Percentiles rank a stretch among this genome's conserved stretches.
These are phyloP conservation scores for Pseudogymnoascus sp. DNA, from an alignment of 2,329 filamentous ascomycete genomes.

Conservation along the genomic window DNA sequence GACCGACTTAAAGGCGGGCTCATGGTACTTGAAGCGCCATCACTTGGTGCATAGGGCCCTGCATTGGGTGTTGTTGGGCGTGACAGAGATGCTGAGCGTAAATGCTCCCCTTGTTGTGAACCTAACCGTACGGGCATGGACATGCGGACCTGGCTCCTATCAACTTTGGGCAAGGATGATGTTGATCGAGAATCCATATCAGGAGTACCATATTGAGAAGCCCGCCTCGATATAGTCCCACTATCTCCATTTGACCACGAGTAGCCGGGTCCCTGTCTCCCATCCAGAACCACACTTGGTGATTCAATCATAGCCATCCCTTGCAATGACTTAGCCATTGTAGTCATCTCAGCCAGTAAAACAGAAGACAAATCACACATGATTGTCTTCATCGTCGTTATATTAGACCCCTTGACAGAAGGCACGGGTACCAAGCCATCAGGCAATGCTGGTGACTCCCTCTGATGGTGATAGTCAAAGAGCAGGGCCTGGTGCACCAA, in stretches of 20 bases:
- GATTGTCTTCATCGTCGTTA: conserved; percentile 71
- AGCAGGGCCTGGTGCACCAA: conserved; percentile 70
- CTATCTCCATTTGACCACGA: conserved; percentile 36
- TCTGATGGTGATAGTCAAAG: conserved; percentile 58
- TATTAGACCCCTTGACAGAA: conserved; percentile 55
- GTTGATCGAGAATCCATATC: conserved; percentile 39
- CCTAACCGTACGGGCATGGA: conserved; percentile 61
- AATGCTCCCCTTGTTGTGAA: conserved; percentile 31
- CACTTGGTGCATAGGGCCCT: conserved; percentile 32
- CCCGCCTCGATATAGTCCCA: conserved; percentile 38
- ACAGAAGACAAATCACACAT: conserved; percentile 71
- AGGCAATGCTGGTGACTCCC: conserved; percentile 44
- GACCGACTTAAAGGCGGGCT: not conserved
- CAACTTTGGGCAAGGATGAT: conserved; percentile 44
- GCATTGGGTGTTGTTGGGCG: conserved; percentile 23
- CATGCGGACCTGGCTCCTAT: conserved; percentile 61
- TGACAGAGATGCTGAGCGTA: conserved; percentile 30
- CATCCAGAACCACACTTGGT: conserved; percentile 46
- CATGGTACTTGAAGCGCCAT: conserved; percentile 9
- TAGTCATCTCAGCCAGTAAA: conserved; percentile 66
- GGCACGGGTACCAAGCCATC: conserved; percentile 67
- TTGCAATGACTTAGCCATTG: conserved; percentile 63
- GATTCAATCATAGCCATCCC: conserved; percentile 69
- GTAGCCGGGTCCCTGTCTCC: conserved; percentile 35
- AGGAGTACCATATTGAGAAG: conserved; percentile 45